Evolutionary conservation across 2,329 filamentous ascomycete species (phyloP).

Genomic region (Cercospora zeae-maydis): DNA sequence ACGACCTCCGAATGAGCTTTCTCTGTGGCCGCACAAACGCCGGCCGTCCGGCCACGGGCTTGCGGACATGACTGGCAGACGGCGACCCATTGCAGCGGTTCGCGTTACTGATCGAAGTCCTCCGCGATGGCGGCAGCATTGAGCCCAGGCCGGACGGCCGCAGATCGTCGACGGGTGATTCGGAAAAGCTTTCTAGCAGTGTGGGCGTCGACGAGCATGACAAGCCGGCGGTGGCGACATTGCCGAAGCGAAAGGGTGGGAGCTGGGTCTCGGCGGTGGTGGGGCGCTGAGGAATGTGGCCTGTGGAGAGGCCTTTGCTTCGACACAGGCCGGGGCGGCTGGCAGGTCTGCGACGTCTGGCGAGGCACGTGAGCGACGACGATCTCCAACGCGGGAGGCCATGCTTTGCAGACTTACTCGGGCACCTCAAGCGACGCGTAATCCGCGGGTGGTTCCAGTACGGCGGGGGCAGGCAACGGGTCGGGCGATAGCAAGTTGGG

Average conservation of each 20-base stretch:
- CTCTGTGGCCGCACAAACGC: conserved; percentile 63
- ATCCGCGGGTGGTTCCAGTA: conserved; percentile 21
- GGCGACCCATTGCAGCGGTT: conserved; percentile 71
- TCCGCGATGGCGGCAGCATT: conserved; percentile 60
- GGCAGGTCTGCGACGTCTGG: conserved; percentile 33
- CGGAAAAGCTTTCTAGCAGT: conserved; percentile 74
- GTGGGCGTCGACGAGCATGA: conserved; percentile 59
- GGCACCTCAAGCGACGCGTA: conserved; percentile 28
- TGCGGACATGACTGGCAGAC: conserved; percentile 65
- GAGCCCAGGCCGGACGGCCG: conserved; percentile 53
- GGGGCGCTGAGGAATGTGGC: conserved; percentile 58
- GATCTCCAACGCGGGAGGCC: conserved; percentile 8
- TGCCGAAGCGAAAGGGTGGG: conserved; percentile 73
- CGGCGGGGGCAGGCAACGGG: conserved; percentile 23
- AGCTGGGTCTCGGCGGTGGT: conserved; percentile 60
- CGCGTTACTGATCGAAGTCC: conserved; percentile 60
- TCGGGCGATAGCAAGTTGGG: conserved; percentile 34
- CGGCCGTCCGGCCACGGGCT: conserved; percentile 56
- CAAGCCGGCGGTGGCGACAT: conserved; percentile 37
- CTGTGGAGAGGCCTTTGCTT: conserved; percentile 70
- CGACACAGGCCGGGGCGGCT: conserved; percentile 73
- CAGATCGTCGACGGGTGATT: conserved; percentile 71
- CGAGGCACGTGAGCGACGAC: conserved; percentile 20
- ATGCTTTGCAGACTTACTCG: conserved; percentile 29
- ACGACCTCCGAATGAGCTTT: conserved; percentile 83